phyloP scores from a whole-genome alignment of 495 filamentous ascomycete genomes.

The Podospora fimiseda region DNA sequence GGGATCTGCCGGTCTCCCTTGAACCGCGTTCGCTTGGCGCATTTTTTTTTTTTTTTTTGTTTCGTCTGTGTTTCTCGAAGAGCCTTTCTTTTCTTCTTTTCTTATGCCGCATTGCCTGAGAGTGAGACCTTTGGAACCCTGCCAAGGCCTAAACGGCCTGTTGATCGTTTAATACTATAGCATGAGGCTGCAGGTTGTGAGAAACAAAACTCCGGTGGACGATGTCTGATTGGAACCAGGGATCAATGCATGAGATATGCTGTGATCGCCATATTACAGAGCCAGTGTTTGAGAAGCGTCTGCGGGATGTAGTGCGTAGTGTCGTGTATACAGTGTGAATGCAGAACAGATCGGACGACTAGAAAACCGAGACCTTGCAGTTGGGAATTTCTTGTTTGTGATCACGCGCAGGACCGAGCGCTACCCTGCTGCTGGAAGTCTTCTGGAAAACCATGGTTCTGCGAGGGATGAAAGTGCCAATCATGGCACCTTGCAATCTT shows the following conservation, averaged over 20 bases:
- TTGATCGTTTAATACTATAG: neutral
- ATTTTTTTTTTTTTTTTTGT: constrained; percentile 7
- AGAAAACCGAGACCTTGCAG: no score
- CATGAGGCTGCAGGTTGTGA: no score
- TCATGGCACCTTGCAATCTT: constrained; percentile 22
- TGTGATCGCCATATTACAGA: constrained; percentile 1
- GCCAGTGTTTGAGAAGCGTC: constrained; percentile 11
- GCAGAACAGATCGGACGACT: no score
- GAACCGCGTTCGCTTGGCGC: constrained; percentile 7
- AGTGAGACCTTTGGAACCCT: neutral
- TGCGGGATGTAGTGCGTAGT: neutral
- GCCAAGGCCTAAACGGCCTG: neutral
- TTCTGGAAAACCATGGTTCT: neutral
- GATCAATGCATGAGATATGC: constrained; percentile 1
- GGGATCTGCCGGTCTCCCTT: constrained; percentile 2
- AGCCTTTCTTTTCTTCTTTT: constrained; percentile 2
- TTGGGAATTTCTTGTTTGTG: no score
- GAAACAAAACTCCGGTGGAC: neutral
- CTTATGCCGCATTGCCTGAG: constrained; percentile 1
- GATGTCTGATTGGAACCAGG: neutral
- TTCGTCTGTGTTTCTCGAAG: constrained; percentile 13
- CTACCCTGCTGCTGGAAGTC: neutral
- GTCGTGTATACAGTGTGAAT: no score
- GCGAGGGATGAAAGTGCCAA: constrained; percentile 12
- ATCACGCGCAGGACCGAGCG: neutral